Percentiles rank a stretch among this genome's conserved stretches.
Conservation (phyloP, 139 green algal genomes). For the Picochlorum sp. region DNA sequence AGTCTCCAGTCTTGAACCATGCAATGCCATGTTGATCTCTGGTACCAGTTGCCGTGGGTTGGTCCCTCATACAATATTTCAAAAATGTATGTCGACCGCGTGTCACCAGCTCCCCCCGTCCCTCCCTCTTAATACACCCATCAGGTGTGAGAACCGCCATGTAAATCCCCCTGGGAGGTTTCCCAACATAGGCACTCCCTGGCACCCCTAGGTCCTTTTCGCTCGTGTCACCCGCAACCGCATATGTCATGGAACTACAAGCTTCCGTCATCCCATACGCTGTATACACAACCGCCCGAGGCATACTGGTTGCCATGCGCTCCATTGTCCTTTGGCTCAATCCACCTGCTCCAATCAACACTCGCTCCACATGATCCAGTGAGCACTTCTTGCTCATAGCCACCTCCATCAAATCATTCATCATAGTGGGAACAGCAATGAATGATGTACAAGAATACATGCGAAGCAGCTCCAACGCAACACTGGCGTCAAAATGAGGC, state of each 20-base stretch:
- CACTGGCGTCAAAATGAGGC: constrained; percentile 14
- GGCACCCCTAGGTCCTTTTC: neutral
- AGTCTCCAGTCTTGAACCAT: neutral
- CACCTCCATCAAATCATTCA: constrained; percentile 55
- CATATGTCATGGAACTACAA: constrained; percentile 74
- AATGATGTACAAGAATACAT: constrained; percentile 50
- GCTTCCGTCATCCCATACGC: constrained; percentile 89
- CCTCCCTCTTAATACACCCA: neutral
- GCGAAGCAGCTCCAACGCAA: constrained; percentile 25
- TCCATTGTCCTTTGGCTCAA: constrained; percentile 6
- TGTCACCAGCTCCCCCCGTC: constrained; percentile 57
- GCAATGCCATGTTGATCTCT: neutral
- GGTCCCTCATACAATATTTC: constrained; percentile 55
- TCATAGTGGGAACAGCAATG: constrained; percentile 76
- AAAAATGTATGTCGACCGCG: constrained; percentile 66
- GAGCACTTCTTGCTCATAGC: neutral
- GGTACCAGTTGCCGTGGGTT: neutral
- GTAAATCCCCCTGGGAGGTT: constrained; percentile 37
- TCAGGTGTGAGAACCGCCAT: constrained; percentile 18
- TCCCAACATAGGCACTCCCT: constrained; percentile 32
- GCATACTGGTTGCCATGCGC: constrained; percentile 32
- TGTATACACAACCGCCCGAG: constrained; percentile 41
- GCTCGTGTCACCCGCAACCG: constrained; percentile 9
- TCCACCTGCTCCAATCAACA: constrained; percentile 42
- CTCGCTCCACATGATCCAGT: neutral